Evolutionary conservation across 257 asterid species (phyloP).

Genomic region (Voacanga thouarsii): DNA sequence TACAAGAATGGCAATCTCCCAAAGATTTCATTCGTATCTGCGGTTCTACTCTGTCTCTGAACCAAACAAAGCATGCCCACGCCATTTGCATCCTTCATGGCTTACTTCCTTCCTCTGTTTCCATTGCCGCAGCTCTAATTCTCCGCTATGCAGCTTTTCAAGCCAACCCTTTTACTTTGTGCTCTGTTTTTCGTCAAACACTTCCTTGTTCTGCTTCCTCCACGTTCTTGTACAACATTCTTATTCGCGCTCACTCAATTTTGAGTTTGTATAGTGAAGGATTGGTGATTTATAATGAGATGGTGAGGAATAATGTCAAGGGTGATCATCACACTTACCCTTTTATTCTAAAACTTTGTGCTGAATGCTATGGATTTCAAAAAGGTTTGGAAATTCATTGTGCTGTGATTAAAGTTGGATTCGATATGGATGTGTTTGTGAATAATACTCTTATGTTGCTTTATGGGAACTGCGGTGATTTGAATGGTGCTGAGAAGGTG

Average conservation of each 20-base stretch:
- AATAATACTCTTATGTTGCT: conserved; percentile 53
- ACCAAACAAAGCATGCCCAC: conserved; percentile 58
- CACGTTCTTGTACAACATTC: conserved; percentile 58
- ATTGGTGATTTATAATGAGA: conserved; percentile 42
- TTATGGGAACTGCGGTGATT: conserved; percentile 55
- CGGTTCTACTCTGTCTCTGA: conserved; percentile 35
- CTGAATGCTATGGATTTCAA: conserved; percentile 35
- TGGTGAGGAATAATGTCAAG: conserved; percentile 35
- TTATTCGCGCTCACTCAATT: conserved; percentile 50
- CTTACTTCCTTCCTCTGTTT: conserved; percentile 54
- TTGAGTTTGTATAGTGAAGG: conserved; percentile 24
- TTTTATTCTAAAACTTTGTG: conserved; percentile 58
- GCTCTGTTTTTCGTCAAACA: conserved; percentile 36
- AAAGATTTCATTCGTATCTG: conserved; percentile 40
- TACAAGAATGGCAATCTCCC: conserved; percentile 16
- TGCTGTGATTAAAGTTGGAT: conserved; percentile 50
- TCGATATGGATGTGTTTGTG: conserved; percentile 54
- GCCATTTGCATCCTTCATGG: conserved; percentile 47
- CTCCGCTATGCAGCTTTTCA: conserved; percentile 57
- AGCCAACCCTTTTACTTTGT: conserved; percentile 25
- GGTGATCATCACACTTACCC: conserved; percentile 74
- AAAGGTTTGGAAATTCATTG: conserved; percentile 77
- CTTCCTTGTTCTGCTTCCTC: conserved; percentile 43
- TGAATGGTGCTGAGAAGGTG: conserved; percentile 35
- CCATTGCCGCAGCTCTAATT: conserved; percentile 59